Conservation (phyloP, 306 rosid species). For the Delonix regia region DNA sequence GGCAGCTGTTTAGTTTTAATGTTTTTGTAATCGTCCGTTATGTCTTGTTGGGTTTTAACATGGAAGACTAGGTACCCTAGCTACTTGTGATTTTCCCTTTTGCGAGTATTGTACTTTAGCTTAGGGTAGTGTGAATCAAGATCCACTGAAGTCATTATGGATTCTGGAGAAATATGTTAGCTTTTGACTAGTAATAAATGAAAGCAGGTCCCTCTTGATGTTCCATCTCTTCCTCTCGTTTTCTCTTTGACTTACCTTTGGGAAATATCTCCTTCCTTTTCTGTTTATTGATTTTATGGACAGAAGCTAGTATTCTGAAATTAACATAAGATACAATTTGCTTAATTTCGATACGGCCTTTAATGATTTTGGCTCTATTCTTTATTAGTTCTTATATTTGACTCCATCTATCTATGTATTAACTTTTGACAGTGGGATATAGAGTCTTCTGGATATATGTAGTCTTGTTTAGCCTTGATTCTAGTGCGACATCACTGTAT, state of each 20-base stretch:
- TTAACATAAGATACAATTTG: not conserved
- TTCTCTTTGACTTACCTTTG: not conserved
- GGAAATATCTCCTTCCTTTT: not conserved
- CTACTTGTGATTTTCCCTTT: conserved; percentile 11
- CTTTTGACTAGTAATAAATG: conserved; percentile 19
- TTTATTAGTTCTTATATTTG: not conserved
- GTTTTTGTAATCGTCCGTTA: not conserved
- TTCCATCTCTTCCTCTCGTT: not conserved
- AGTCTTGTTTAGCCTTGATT: conserved; percentile 17
- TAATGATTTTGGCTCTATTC: conserved; percentile 15
- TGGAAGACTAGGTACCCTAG: not conserved
- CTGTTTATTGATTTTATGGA: not conserved
- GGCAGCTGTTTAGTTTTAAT: not conserved
- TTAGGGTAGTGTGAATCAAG: conserved; percentile 3
- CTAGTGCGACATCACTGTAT: conserved; percentile 5
- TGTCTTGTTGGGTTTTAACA: conserved; percentile 5
- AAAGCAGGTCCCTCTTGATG: not conserved
- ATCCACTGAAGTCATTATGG: not conserved
- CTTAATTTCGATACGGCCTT: not conserved
- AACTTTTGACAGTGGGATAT: not conserved
- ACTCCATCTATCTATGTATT: not conserved
- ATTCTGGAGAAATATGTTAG: not conserved
- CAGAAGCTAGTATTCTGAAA: conserved; percentile 21
- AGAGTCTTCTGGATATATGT: conserved; percentile 6
- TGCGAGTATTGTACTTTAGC: not conserved